A percentile compares a stretch with the other conserved stretches of the same genome.
Evolutionary conservation across 1,139 yeast genomes (phyloP).

Genomic region (Yamadazyma epiphylla): DNA sequence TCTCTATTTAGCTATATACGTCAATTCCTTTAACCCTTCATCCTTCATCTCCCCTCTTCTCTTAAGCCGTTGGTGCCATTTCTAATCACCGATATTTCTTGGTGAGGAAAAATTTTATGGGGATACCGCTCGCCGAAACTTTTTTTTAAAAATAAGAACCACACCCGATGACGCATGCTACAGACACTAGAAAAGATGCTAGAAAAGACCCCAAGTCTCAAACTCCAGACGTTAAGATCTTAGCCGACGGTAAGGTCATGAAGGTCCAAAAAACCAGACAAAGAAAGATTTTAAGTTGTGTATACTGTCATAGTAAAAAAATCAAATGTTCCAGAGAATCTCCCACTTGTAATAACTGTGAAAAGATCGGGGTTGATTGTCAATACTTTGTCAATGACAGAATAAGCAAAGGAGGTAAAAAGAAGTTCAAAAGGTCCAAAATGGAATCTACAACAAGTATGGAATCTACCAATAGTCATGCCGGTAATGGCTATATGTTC

Average conservation of each 20-base stretch:
- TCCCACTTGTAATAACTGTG: constrained; percentile 49
- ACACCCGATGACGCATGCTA: too few species aligned
- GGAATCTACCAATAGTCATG: not conserved
- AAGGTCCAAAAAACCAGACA: constrained; percentile 60
- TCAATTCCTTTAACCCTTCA: too few species aligned
- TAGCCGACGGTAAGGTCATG: constrained; percentile 43
- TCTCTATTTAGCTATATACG: too few species aligned
- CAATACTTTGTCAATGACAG: constrained; percentile 56
- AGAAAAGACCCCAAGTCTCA: not conserved
- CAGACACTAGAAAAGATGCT: too few species aligned
- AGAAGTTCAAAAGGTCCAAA: constrained; percentile 4
- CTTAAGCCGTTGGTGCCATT: too few species aligned
- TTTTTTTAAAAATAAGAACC: too few species aligned
- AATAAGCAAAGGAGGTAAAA: constrained; percentile 46
- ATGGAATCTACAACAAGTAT: not conserved
- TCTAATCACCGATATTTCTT: too few species aligned
- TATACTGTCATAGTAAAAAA: constrained; percentile 59
- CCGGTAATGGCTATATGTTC: not conserved
- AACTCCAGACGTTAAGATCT: constrained; percentile 9
- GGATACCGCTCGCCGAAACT: too few species aligned
- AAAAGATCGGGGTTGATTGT: constrained; percentile 41
- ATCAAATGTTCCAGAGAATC: constrained; percentile 53
- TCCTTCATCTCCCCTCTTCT: too few species aligned
- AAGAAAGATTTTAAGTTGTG: constrained; percentile 53
- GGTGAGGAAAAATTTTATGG: too few species aligned